phyloP scores from a whole-genome alignment of 495 filamentous ascomycete genomes.

The Bryoglossum gracile region DNA sequence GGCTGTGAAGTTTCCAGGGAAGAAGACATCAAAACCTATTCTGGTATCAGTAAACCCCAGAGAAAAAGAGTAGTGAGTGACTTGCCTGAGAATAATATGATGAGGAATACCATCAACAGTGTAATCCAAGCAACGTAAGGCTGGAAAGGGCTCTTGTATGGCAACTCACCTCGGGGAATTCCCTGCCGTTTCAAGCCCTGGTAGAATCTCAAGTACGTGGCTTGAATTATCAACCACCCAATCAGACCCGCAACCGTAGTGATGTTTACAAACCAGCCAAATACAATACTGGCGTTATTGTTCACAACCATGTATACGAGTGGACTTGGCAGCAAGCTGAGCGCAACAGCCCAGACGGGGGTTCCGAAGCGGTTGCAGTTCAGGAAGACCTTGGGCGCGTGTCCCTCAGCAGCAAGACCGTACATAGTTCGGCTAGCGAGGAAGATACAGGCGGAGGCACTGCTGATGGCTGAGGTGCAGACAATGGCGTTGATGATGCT shows the following conservation, averaged over 20 bases:
- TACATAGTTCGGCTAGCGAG: constrained; percentile 55
- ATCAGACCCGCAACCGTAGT: constrained; percentile 50
- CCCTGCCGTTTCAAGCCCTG: constrained; percentile 49
- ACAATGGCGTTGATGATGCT: constrained; percentile 59
- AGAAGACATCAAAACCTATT: constrained; percentile 8
- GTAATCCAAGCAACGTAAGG: constrained; percentile 45
- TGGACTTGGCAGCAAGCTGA: constrained; percentile 39
- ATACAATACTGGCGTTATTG: constrained; percentile 45
- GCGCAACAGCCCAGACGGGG: constrained; percentile 46
- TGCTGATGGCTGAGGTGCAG: constrained; percentile 63
- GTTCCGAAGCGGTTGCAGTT: constrained; percentile 51
- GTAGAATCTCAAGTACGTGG: constrained; percentile 27
- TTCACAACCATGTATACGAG: constrained; percentile 51
- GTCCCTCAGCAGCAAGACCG: constrained; percentile 54
- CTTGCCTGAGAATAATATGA: background rate
- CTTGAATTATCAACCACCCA: constrained; percentile 36
- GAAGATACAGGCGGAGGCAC: constrained; percentile 52
- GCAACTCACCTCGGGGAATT: constrained; percentile 43
- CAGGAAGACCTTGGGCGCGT: constrained; percentile 47
- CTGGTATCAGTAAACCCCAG: background rate
- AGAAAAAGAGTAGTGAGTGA: background rate
- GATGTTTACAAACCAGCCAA: constrained; percentile 51
- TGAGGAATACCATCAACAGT: constrained; percentile 1
- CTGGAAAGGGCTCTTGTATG: constrained; percentile 43
- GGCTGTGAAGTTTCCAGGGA: constrained; percentile 8